Evolutionary conservation across 495 filamentous ascomycete genomes (phyloP), one percentile per base, ranked within the genome.

Genomic region (Entonaema liquescens): DNA sequence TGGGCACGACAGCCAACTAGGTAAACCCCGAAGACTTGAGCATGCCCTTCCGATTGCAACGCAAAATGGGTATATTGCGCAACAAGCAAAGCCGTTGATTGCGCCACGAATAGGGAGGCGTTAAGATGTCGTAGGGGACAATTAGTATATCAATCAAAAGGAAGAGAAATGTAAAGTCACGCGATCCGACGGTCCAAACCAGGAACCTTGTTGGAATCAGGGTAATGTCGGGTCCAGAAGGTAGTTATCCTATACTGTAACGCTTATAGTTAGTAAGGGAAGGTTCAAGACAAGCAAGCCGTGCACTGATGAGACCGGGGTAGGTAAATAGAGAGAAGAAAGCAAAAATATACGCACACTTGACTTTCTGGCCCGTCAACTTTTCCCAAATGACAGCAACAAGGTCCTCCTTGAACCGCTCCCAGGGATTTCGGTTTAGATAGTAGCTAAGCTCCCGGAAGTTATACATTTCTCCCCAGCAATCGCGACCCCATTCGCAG

Each of bases 401-500:
- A 5, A 88, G 66, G 59, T 88, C 86, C 76, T 88, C 86, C 81
- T 88, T 88, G 76, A 88, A 87, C 64, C 83, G 87, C 80, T 93
- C 89, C 93, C 93, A 97, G 61, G 80, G 82, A n/a, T 85, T 88
- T 35, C 92, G 87, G 80, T 97, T 97, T 19, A 97, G 85, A 77
- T 87, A 86, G 67, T 97, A 92, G 82, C 93, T 95, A 71, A 97
- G 81, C 72, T 95, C 90, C 13, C 95, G 90, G 81, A 92, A 99
- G 72, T 90, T 89, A 79, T 96, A 94, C 86, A 99, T 97, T 81
- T 99, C 95, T 29, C 91, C 89, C 95, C 96, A 98, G 77, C 95
- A 99, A 81, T 99, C 96, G 23, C 95, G 87, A 3, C 95, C 95
- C 88, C 91, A 98, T 75, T 95, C 91, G 77, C 95, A 99, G 2